These are phyloP conservation scores for Hordeum vulgare DNA, from an alignment of 176 grass and related monocot genomes.

Conservation along the genomic window DNA sequence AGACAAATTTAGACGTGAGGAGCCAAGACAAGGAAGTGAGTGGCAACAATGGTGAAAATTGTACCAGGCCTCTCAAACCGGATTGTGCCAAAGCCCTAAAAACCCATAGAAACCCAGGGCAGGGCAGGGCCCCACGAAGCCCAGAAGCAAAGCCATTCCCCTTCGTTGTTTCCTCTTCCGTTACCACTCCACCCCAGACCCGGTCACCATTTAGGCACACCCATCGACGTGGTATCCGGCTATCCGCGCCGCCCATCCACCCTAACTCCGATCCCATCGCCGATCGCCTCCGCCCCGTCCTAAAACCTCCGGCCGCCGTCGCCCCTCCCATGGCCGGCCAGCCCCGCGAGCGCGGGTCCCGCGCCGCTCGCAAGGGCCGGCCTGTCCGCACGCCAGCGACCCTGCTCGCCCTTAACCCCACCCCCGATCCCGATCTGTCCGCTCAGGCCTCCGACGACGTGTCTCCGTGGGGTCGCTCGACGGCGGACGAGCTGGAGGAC, in stretches of 20 bases:
- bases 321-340: slow-evolving; percentile 29
- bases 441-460: slow-evolving; percentile 15
- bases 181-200: background rate
- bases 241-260: slow-evolving; percentile 15
- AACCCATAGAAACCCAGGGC: background rate
- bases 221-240: slow-evolving; percentile 27
- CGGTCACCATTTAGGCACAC: slow-evolving; percentile 20
- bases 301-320: slow-evolving; percentile 12
- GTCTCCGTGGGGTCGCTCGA: slow-evolving; percentile 43
- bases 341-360: slow-evolving; percentile 25
- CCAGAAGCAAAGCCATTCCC: slow-evolving; percentile 3
- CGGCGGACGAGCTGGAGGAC: slow-evolving; percentile 69
- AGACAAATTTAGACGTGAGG: background rate
- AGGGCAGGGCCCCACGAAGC: background rate
- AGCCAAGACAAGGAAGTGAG: background rate
- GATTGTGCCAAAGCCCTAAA: background rate
- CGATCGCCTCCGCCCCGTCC: background rate
- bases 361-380: slow-evolving; percentile 22
- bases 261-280: slow-evolving; percentile 30
- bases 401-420: slow-evolving; percentile 12
- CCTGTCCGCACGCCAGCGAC: slow-evolving; percentile 13
- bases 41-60: background rate
- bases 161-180: slow-evolving; percentile 5
- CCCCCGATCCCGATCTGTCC: slow-evolving; percentile 42
- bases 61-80: background rate